These are phyloP conservation scores for Gossypium raimondii DNA, from an alignment of 345 rosid species.

Conservation along the genomic window DNA sequence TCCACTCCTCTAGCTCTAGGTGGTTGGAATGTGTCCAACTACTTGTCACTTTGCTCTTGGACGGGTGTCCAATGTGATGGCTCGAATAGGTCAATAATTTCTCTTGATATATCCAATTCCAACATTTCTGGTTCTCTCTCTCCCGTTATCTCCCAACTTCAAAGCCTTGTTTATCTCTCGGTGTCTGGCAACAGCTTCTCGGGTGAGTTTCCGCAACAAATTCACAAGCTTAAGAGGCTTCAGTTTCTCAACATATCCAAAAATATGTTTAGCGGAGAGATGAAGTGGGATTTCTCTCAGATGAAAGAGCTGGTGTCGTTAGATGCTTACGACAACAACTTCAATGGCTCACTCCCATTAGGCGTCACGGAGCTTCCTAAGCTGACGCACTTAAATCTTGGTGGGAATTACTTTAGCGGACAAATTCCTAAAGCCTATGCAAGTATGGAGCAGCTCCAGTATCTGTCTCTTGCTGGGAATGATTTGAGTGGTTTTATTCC, in stretches of 20 bases:
- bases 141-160: conserved; percentile 40
- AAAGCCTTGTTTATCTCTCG: conserved; percentile 36
- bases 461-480: conserved; percentile 74
- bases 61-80: conserved; percentile 43
- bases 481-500: conserved; percentile 74
- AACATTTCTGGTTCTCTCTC: conserved; percentile 60
- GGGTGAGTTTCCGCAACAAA: conserved; percentile 38
- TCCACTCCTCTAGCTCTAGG: conserved; percentile 39
- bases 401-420: conserved; percentile 82
- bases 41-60: conserved; percentile 30
- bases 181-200: conserved; percentile 52
- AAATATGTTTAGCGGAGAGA: conserved; percentile 56
- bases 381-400: conserved; percentile 64
- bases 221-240: conserved; percentile 38
- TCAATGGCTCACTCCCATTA: conserved; percentile 65
- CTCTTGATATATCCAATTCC: conserved; percentile 46
- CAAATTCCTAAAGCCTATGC: conserved; percentile 65
- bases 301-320: conserved; percentile 46
- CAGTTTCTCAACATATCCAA: conserved; percentile 66
- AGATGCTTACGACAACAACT: conserved; percentile 78
- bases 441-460: conserved; percentile 44
- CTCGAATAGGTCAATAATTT: conserved; percentile 38
- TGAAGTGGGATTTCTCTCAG: conserved; percentile 49
- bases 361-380: conserved; percentile 35
- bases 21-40: conserved; percentile 48